These are phyloP conservation scores for Dichotomopilus funicola DNA, from an alignment of 2,329 filamentous ascomycete genomes.

Conservation along the genomic window DNA sequence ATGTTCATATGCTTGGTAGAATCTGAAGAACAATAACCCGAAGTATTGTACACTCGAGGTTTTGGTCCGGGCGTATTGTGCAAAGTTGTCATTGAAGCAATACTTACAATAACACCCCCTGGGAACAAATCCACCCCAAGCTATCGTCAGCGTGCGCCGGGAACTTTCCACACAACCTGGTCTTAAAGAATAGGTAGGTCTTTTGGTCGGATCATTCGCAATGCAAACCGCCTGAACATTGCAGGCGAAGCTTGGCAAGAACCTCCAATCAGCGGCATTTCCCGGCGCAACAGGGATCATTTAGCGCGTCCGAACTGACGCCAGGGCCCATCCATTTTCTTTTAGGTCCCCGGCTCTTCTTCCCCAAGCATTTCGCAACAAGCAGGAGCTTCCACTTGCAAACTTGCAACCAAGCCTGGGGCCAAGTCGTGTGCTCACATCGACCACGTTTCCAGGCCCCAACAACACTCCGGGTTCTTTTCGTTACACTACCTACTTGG, in stretches of 20 bases:
- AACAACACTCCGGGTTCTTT: background rate
- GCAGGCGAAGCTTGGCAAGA: background rate
- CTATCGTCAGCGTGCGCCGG: background rate
- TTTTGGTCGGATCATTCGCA: background rate
- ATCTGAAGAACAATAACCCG: too few species aligned
- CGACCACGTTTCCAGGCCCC: background rate
- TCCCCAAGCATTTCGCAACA: background rate
- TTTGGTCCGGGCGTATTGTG: too few species aligned
- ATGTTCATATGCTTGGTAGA: too few species aligned
- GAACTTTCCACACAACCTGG: background rate
- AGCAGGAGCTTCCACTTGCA: background rate
- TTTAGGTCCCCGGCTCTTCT: slow-evolving; percentile 8
- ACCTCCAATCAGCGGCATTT: slow-evolving; percentile 8
- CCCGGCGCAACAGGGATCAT: background rate
- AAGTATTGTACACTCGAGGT: too few species aligned
- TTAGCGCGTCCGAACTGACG: slow-evolving; percentile 6
- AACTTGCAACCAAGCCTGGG: slow-evolving; percentile 4
- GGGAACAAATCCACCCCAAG: too few species aligned
- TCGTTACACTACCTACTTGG: background rate
- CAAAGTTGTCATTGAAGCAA: too few species aligned
- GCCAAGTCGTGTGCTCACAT: background rate
- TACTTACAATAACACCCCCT: too few species aligned
- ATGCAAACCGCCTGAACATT: background rate
- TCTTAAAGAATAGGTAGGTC: too few species aligned
- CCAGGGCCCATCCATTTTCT: slow-evolving; percentile 16